phyloP scores from a whole-genome alignment of 2,329 filamentous ascomycete genomes.

The Penicillium sp. region DNA sequence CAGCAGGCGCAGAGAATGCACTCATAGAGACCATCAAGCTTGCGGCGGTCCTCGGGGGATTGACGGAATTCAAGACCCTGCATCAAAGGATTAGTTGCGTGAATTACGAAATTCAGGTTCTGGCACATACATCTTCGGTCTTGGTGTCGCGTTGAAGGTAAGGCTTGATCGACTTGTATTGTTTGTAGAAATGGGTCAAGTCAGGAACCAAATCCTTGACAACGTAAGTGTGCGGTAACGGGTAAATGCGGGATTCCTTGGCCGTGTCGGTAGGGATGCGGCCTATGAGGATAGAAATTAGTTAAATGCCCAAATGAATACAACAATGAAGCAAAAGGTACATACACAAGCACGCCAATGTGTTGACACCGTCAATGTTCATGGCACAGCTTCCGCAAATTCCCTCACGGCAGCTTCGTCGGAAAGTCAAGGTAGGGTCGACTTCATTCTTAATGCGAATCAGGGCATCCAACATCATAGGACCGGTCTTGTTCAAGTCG shows the following conservation, averaged over 20 bases:
- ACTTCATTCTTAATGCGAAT: constrained; percentile 99
- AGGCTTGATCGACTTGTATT: constrained; percentile 99
- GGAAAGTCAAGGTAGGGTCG: constrained; percentile 93
- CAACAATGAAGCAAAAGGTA: constrained; percentile 23
- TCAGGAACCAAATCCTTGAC: constrained; percentile 99
- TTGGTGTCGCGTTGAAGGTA: constrained; percentile 91
- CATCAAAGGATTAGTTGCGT: background rate
- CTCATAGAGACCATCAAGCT: constrained; percentile 97
- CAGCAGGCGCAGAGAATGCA: constrained; percentile 99
- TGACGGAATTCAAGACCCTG: constrained; percentile 92
- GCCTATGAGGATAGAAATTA: constrained; percentile 56
- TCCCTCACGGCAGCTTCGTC: constrained; percentile 92
- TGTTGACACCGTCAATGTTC: constrained; percentile 99
- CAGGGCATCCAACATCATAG: constrained; percentile 95
- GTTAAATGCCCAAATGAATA: constrained; percentile 6
- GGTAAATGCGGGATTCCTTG: constrained; percentile 90
- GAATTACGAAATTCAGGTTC: background rate
- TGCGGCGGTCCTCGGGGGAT: constrained; percentile 85
- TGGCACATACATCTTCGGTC: constrained; percentile 67
- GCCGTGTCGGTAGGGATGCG: constrained; percentile 81
- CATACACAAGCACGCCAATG: constrained; percentile 93
- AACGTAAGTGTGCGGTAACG: constrained; percentile 95
- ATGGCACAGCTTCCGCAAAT: constrained; percentile 99
- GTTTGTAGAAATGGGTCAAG: constrained; percentile 98
- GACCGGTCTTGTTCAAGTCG: constrained; percentile 97